These are phyloP conservation scores for Ganoderma lingzhi DNA, from an alignment of 1,284 basidiomycete genomes.

Conservation along the genomic window DNA sequence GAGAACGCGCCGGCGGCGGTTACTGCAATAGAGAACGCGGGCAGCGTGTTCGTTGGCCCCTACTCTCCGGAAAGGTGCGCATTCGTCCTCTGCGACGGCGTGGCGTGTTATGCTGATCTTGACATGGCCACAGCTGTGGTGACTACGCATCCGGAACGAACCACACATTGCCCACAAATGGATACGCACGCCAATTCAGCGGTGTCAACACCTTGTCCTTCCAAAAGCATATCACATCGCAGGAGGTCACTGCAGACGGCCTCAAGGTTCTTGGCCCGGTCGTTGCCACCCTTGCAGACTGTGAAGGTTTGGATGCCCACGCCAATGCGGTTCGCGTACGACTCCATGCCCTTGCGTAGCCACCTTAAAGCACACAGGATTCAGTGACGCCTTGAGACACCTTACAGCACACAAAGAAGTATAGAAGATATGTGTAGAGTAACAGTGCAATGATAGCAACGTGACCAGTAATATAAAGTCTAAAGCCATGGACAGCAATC, in stretches of 20 bases:
- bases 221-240: slow-evolving; percentile 99
- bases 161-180: slow-evolving; percentile 95
- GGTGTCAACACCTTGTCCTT: slow-evolving; percentile 98
- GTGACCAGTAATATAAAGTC: slow-evolving; percentile 38
- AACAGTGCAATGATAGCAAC: slow-evolving; percentile 39
- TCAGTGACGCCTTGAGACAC: not conserved
- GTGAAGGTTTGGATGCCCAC: slow-evolving; percentile 95
- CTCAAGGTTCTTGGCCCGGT: slow-evolving; percentile 86
- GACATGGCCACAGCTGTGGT: slow-evolving; percentile 73
- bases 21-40: slow-evolving; percentile 84
- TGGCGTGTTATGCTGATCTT: slow-evolving; percentile 3
- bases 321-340: slow-evolving; percentile 88
- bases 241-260: slow-evolving; percentile 87
- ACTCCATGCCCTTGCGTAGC: slow-evolving; percentile 45
- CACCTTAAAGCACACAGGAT: slow-evolving; percentile 5
- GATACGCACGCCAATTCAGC: slow-evolving; percentile 97
- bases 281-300: slow-evolving; percentile 91
- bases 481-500: slow-evolving; percentile 29
- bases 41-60: slow-evolving; percentile 95
- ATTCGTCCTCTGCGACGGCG: not conserved
- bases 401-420: slow-evolving; percentile 17
- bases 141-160: slow-evolving; percentile 99
- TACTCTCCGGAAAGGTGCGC: slow-evolving; percentile 93
- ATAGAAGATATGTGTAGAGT: slow-evolving; percentile 36
- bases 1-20: slow-evolving; percentile 76